Base-by-base conservation (phyloP, 805 yeast species). In the Middelhovenomyces tepae region DNA sequence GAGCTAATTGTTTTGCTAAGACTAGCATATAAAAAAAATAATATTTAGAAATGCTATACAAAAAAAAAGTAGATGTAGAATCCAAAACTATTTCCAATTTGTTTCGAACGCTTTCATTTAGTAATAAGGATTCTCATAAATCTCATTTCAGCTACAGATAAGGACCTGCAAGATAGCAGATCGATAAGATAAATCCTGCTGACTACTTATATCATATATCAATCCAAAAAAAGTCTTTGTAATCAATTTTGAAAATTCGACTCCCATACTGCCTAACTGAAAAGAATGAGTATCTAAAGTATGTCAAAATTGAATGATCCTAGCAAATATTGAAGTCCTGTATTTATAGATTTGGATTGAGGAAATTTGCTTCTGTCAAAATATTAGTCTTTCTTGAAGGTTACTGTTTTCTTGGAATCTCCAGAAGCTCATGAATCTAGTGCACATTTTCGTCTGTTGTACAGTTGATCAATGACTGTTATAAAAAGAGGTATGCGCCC, bases 401-500 rank as follows among this genome's bases (percentile, higher is more conserved):
- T n/a, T 9, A 9, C 23, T 9, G n/a, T 21, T 21, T n/a, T 9
- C n/a, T n/a, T 21, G 9, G 10, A 9, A 21, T 21, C n/a, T 21
- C n/a, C 23, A 9, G 10, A 21, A 21, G n/a, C n/a, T n/a, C n/a
- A 5, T 9, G 15, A 26, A 31, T n/a, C 17, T 29, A 31, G 27
- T 8, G 17, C 15, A n/a, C 10, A 10, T 6, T 22, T 4, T 20
- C 22, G 5, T 29, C 5, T n/a, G 11, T 16, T 29, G 13, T 24
- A 14, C 34, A 15, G 13, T 11, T 20, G 3, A 5, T 16, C 27
- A 11, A 28, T 32, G 32, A 21, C 18, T 16, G 24, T 32, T 14
- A 11, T 16, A 29, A 27, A 23, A 27, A 11, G 29, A 26, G 29
- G 29, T 26, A 16, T 9, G 11, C n/a, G n/a, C n/a, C n/a, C 17